phyloP scores from a whole-genome alignment of 2,329 filamentous ascomycete genomes.

The Claviceps capensis region DNA sequence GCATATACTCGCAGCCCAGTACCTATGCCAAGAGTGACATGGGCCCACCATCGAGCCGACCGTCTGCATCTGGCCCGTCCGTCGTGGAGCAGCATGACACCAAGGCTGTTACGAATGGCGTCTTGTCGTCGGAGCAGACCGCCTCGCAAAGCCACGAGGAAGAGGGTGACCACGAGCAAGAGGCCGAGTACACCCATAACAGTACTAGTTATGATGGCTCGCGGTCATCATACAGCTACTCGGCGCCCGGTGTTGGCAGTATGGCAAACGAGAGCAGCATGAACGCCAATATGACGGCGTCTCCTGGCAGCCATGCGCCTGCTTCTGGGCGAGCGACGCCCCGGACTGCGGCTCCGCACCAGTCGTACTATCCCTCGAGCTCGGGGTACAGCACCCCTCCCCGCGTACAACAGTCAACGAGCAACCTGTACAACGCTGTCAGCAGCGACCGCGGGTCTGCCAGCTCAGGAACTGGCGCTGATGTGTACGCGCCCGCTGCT shows the following conservation, averaged over 20 bases:
- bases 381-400: conserved; percentile 69
- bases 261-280: conserved; percentile 66
- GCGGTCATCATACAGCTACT: conserved; percentile 67
- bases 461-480: conserved; percentile 45
- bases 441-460: conserved; percentile 58
- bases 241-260: conserved; percentile 49
- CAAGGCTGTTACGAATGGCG: conserved; percentile 53
- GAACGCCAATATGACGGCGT: conserved; percentile 70
- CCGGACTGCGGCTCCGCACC: conserved; percentile 57
- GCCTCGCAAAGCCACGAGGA: conserved; percentile 45
- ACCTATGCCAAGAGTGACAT: conserved; percentile 76
- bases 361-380: conserved; percentile 57
- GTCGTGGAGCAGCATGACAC: conserved; percentile 51
- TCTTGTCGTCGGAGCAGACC: conserved; percentile 39
- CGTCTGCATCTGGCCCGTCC: conserved; percentile 42
- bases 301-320: conserved; percentile 60
- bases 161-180: conserved; percentile 59
- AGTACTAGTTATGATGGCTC: conserved; percentile 60
- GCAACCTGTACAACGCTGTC: conserved; percentile 81
- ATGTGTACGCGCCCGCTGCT: conserved; percentile 56
- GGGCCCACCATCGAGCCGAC: conserved; percentile 61
- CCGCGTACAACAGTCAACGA: conserved; percentile 53
- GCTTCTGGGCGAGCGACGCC: conserved; percentile 76
- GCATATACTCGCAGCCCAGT: conserved; percentile 53
- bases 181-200: conserved; percentile 78